Conservation (phyloP, 768 basidiomycete genomes). For the Cystobasidium onofrii region DNA sequence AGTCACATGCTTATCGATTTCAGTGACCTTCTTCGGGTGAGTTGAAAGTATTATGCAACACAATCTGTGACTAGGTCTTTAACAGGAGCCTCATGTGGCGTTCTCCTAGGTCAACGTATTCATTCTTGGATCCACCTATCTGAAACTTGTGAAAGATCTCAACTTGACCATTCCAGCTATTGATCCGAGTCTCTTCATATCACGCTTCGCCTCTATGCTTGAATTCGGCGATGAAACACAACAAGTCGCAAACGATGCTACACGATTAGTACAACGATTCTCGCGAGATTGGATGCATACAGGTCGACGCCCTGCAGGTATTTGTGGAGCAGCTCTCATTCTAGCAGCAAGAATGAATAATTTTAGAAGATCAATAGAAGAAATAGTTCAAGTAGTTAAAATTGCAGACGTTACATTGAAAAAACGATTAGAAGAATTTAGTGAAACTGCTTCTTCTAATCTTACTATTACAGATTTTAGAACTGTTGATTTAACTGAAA, state of each 20-base stretch:
- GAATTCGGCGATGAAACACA: conserved; percentile 94
- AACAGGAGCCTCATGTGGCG: no score
- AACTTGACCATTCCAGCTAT: conserved; percentile 71
- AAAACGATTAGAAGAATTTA: conserved; percentile 92
- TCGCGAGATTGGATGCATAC: conserved; percentile 95
- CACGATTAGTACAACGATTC: conserved; percentile 85
- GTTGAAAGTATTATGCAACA: no score
- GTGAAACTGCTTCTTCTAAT: conserved; percentile 71
- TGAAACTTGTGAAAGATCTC: conserved; percentile 81
- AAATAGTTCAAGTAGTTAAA: conserved; percentile 97
- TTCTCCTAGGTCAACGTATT: conserved; percentile 80
- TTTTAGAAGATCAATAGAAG: conserved; percentile 81
- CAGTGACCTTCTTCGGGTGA: conserved; percentile 82
- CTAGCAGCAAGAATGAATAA: conserved; percentile 98
- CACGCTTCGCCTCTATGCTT: conserved; percentile 84
- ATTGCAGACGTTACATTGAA: conserved; percentile 91
- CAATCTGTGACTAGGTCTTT: no score
- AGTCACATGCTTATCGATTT: conserved; percentile 99
- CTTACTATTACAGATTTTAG: conserved; percentile 83
- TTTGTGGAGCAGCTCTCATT: conserved; percentile 89
- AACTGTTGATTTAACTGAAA: conserved; percentile 80
- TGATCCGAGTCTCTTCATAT: conserved; percentile 93
- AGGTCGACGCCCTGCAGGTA: conserved; percentile 89
- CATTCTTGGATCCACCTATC: conserved; percentile 89
- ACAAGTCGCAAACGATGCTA: conserved; percentile 83